Conservation (phyloP, 495 filamentous ascomycete genomes). For the Penicillium verhagenii region DNA sequence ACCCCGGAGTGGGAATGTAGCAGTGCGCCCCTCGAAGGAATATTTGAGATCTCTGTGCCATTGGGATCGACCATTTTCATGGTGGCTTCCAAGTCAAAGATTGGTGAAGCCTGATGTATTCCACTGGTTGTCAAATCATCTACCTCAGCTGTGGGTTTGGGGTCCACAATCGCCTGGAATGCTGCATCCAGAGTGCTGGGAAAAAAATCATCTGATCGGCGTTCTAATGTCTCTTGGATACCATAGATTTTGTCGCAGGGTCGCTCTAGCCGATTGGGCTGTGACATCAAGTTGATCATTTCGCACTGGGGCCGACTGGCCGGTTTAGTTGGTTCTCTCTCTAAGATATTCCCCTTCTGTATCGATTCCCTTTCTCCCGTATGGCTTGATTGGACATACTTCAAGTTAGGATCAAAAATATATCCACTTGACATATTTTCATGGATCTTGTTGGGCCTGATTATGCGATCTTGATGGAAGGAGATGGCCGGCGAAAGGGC, state of each 20-base stretch:
- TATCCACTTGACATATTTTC: not conserved
- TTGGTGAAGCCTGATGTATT: not conserved
- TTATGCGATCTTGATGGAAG: not conserved
- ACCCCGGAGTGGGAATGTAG: not conserved
- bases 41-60: not conserved
- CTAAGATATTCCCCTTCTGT: not conserved
- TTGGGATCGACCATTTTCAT: not conserved
- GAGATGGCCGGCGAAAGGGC: not conserved
- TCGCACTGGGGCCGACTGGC: not conserved
- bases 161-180: constrained; percentile 11
- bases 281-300: not conserved
- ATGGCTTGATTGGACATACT: not conserved
- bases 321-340: not conserved
- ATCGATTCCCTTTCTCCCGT: not conserved
- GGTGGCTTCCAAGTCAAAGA: not conserved
- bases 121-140: not conserved
- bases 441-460: not conserved
- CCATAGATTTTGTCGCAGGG: not conserved
- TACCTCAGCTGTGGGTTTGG: not conserved
- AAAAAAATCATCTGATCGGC: constrained; percentile 4
- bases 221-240: not conserved
- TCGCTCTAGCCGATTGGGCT: not conserved
- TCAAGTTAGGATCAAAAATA: not conserved
- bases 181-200: constrained; percentile 17
- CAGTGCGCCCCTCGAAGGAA: not conserved